Conservation (phyloP, 2,329 filamentous ascomycete species). For the Exophiala aquamarina region DNA sequence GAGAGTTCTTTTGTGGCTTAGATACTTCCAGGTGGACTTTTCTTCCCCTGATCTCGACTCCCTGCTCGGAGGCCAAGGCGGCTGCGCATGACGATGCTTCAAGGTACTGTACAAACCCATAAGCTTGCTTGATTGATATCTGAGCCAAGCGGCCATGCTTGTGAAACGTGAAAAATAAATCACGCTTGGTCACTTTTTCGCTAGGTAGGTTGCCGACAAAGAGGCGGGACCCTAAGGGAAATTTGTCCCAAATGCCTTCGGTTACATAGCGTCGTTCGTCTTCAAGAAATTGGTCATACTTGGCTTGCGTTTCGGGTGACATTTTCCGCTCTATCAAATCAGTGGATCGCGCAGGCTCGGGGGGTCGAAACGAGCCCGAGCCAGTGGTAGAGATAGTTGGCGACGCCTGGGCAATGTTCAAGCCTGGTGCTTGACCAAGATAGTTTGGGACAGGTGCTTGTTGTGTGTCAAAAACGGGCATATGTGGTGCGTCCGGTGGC, state of each 20-base stretch:
- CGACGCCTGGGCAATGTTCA: background rate
- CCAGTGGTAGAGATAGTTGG: background rate
- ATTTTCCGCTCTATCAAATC: slow-evolving; percentile 43
- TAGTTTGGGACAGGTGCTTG: slow-evolving; percentile 3
- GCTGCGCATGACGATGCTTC: slow-evolving; percentile 70
- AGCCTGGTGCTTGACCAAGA: slow-evolving; percentile 14
- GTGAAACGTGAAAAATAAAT: slow-evolving; percentile 89
- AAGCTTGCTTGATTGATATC: slow-evolving; percentile 93
- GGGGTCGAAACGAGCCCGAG: slow-evolving; percentile 6
- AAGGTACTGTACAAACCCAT: slow-evolving; percentile 94
- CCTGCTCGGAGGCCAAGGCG: slow-evolving; percentile 77
- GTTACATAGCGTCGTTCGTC: slow-evolving; percentile 53
- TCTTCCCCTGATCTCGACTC: slow-evolving; percentile 77
- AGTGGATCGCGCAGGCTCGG: slow-evolving; percentile 18
- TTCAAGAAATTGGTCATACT: slow-evolving; percentile 52
- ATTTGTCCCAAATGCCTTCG: slow-evolving; percentile 53
- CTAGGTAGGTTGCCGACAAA: slow-evolving; percentile 76
- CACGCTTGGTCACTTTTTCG: slow-evolving; percentile 88
- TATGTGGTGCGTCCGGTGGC: slow-evolving; percentile 3
- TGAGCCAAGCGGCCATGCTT: slow-evolving; percentile 84
- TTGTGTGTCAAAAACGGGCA: slow-evolving; percentile 7
- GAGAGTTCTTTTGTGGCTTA: slow-evolving; percentile 78
- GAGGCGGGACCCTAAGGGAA: slow-evolving; percentile 48
- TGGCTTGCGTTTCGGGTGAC: slow-evolving; percentile 49
- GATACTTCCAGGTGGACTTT: slow-evolving; percentile 96